Base-by-base conservation (phyloP, 2,329 filamentous ascomycete species). In the Cladosporium sp. region DNA sequence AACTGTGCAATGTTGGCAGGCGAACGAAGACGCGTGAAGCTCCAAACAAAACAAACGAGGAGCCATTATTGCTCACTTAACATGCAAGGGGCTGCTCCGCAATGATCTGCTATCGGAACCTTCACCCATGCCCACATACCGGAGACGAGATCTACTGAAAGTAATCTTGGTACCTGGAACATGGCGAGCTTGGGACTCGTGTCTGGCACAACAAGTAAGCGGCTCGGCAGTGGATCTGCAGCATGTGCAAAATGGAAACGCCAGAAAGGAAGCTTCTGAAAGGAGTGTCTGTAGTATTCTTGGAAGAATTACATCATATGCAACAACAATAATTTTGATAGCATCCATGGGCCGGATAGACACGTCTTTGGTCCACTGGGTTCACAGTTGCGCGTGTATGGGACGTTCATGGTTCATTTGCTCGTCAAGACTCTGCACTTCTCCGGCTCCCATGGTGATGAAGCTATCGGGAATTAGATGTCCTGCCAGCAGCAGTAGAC, bases 81-180 rank as follows among this genome's bases (percentile, higher is more conserved):
- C 7, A 18, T 28, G 23, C 29, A 11, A 35, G 55, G 12, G 21
- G 21, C 33, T 57, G 14, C 23, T 40, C 33, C 26, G n/a, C 33
- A 33, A 5, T 16, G 31, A 57, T 18, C n/a, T 33, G 33, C 31
- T 57, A 23, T 33, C 28, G 52, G 52, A 40, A 12, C 31, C 12
- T 16, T n/a, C 5, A 23, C 23, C 21, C 14, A 35, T 57, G 55
- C 14, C 33, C 55, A 57, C 21, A 5, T 23, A 21, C 23, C 21
- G n/a, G 21, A 23, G 55, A 57, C 31, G 55, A 57, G 55, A 57
- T 40, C 55, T 57, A 40, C 31, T 26, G 33, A 40, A 18, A 40
- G n/a, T 57, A 18, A 57, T 21, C 21, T 11, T 57, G 31, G 31
- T n/a, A 8, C 31, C 31, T 33, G n/a, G 55, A 57, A 23, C 31